These are phyloP conservation scores for Kalaharituber pfeilii DNA, from an alignment of 2,329 filamentous ascomycete genomes.

Conservation along the genomic window DNA sequence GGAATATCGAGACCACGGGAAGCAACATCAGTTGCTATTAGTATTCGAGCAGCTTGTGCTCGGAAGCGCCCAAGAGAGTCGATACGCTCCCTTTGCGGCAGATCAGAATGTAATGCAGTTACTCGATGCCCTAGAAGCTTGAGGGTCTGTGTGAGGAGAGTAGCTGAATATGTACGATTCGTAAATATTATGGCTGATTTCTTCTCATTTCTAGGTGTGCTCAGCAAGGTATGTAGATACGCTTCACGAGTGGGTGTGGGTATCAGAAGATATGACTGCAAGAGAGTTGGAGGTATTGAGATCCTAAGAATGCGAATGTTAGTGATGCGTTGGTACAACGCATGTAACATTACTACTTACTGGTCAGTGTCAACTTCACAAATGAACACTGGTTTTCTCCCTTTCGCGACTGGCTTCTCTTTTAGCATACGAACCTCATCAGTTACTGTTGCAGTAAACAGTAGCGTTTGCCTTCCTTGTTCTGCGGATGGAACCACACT, in stretches of 20 bases:
- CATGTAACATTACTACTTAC: too few species aligned
- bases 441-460: conserved; percentile 93
- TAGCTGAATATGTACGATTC: conserved; percentile 78
- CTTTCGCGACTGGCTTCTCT: conserved; percentile 38
- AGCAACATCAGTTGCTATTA: conserved; percentile 90
- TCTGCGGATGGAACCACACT: conserved; percentile 50
- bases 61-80: conserved; percentile 85
- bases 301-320: conserved; percentile 31
- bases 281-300: conserved; percentile 62
- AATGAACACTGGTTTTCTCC: conserved; percentile 63
- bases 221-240: conserved; percentile 77
- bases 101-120: conserved; percentile 72
- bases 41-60: conserved; percentile 67
- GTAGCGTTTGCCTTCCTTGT: conserved; percentile 66
- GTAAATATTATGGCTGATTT: conserved; percentile 84
- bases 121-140: conserved; percentile 75
- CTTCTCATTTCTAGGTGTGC: conserved; percentile 54
- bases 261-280: conserved; percentile 71
- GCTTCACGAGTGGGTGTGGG: conserved; percentile 87
- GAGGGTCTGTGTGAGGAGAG: conserved; percentile 73
- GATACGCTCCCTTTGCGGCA: conserved; percentile 73
- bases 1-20: conserved; percentile 90
- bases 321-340: too few species aligned
- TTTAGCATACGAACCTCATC: conserved; percentile 79
- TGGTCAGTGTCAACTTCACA: conserved; percentile 68